These are phyloP conservation scores for Graphiopsis chlorocephala DNA, from an alignment of 2,329 filamentous ascomycete species.

Conservation along the genomic window DNA sequence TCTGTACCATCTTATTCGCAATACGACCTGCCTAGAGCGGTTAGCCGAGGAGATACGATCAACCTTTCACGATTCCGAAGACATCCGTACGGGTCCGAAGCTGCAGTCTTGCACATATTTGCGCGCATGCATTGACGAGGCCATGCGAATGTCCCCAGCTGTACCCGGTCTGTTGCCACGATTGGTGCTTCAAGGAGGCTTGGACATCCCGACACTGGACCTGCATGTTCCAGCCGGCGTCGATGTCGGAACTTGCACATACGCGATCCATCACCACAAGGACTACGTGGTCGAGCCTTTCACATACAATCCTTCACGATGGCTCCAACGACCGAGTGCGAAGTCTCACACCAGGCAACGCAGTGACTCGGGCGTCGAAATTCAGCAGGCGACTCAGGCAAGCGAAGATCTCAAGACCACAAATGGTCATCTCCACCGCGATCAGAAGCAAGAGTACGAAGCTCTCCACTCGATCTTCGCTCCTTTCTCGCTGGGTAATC, in stretches of 20 bases:
- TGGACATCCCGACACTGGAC: constrained; percentile 33
- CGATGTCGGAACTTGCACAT: constrained; percentile 35
- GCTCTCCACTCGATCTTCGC: constrained; percentile 63
- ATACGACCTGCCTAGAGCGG: constrained; percentile 34
- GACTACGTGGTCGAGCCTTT: constrained; percentile 30
- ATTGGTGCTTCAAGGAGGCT: constrained; percentile 33
- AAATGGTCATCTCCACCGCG: background rate
- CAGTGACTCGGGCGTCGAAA: constrained; percentile 4
- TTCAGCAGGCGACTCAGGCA: background rate
- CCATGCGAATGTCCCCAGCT: constrained; percentile 46
- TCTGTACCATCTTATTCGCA: constrained; percentile 46
- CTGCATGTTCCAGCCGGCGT: constrained; percentile 36
- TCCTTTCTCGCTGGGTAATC: constrained; percentile 67
- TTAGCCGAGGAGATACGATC: constrained; percentile 35
- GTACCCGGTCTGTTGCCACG: constrained; percentile 37
- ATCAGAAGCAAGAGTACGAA: background rate
- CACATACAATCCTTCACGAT: constrained; percentile 30
- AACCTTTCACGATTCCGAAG: constrained; percentile 34
- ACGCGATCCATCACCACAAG: constrained; percentile 37
- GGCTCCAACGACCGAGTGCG: constrained; percentile 18
- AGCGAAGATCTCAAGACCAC: background rate
- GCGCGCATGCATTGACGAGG: constrained; percentile 48
- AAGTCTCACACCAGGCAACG: background rate
- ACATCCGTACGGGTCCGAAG: constrained; percentile 31
- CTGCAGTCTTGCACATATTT: constrained; percentile 43